These are phyloP conservation scores for Austroboletus niveus DNA, from an alignment of 1,284 basidiomycete species.

Conservation along the genomic window DNA sequence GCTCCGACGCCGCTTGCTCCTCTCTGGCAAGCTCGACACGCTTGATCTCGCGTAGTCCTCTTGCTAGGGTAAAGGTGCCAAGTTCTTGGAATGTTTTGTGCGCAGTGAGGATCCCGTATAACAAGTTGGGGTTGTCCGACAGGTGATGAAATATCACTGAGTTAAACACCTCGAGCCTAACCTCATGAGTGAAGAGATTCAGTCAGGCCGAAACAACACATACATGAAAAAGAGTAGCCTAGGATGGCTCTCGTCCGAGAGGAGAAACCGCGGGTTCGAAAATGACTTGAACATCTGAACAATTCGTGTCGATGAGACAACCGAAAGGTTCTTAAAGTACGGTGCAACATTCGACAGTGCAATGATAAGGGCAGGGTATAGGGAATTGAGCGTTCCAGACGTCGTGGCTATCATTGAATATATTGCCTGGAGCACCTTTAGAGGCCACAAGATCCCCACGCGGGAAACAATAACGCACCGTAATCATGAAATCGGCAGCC, in stretches of 20 bases:
- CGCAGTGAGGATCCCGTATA: constrained; percentile 82
- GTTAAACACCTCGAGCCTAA: constrained; percentile 89
- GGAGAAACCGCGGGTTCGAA: constrained; percentile 82
- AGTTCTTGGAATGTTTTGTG: constrained; percentile 85
- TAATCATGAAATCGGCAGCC: constrained; percentile 83
- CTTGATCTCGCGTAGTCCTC: constrained; percentile 81
- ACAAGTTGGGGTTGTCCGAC: constrained; percentile 80
- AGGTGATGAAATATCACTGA: constrained; percentile 72
- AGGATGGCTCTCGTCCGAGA: constrained; percentile 93
- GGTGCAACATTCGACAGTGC: constrained; percentile 87
- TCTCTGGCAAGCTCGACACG: constrained; percentile 72
- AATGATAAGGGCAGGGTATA: constrained; percentile 93
- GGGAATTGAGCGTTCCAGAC: constrained; percentile 71
- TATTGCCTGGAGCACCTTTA: constrained; percentile 56
- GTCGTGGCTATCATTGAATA: constrained; percentile 90
- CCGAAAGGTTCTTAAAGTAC: constrained; percentile 78
- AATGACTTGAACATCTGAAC: constrained; percentile 89
- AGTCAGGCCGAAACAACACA: constrained; percentile 16
- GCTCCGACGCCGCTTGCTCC: constrained; percentile 48
- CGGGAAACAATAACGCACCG: constrained; percentile 47
- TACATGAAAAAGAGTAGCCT: constrained; percentile 88
- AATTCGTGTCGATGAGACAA: constrained; percentile 79
- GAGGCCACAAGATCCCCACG: neutral
- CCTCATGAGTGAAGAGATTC: constrained; percentile 4
- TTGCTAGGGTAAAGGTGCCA: constrained; percentile 82